Evolutionary conservation across 352 stramenopile genomes (phyloP), one percentile per base, ranked within the genome.

Genomic region (Phytophthora pinifolia): DNA sequence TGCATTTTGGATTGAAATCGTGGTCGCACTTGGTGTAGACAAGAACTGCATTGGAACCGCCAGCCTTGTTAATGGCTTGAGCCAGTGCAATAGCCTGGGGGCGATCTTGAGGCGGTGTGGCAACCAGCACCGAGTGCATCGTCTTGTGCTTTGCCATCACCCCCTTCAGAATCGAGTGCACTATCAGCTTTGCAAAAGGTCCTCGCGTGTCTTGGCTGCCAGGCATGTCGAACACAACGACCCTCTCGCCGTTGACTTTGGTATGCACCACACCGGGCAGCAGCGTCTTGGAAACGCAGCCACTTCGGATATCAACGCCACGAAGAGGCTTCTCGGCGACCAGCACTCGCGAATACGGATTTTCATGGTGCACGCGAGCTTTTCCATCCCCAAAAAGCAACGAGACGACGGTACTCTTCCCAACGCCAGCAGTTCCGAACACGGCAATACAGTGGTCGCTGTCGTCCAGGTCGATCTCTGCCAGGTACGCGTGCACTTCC

Each of bases 121-220:
- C 45, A 13, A 62, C 54, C n/a, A 62, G 22, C 3, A 62, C 2
- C 32, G 42, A 52, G 6, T 46, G 25, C 13, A 57, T 48, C 8
- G 36, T 27, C 9, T 49, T 39, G n/a, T 50, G n/a, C 10, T 47
- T 57, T 12, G 35, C 30, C 6, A 62, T 6, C n/a, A 57, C 15
- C 56, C 56, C 53, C 38, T 54, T 42, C 9, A 53, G 15, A 9
- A 64, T 38, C 13, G 35, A 53, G 25, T 64, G 29, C 17, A 46
- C 34, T 0, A 64, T 34, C 5, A 64, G 48, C 27, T 59, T 42
- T 22, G 48, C 56, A 38, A 64, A 64, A 10, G 55, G 54, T 9
- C 54, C 46, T 33, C 54, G 38, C 10, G 55, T 58, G 31, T 63
- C 54, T 30, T 52, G 46, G 10, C 17, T 42, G n/a, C 41, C 56